Conservation (phyloP, 2,329 filamentous ascomycete genomes). For the Calycina herbarum region DNA sequence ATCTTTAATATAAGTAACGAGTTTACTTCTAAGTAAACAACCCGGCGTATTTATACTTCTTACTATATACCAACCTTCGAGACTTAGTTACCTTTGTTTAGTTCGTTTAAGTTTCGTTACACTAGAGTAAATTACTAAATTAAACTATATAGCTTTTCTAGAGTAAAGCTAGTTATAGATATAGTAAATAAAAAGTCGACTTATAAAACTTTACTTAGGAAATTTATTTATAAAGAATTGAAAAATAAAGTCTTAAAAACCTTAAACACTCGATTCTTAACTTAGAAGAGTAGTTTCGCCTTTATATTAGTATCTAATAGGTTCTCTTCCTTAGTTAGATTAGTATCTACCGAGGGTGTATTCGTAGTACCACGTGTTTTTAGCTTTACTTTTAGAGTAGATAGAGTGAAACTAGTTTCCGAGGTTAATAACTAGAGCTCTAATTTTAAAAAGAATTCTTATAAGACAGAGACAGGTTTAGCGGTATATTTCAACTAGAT, state of each 20-base stretch:
- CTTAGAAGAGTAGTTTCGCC: slow-evolving; percentile 27
- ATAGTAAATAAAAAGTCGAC: slow-evolving; percentile 55
- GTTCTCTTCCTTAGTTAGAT: not conserved
- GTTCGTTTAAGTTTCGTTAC: too few species aligned
- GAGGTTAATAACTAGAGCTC: not conserved
- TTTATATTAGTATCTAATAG: not conserved
- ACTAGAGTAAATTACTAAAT: slow-evolving; percentile 59
- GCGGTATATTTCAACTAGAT: too few species aligned
- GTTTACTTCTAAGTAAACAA: too few species aligned
- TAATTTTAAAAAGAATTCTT: too few species aligned
- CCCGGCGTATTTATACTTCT: too few species aligned
- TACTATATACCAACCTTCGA: too few species aligned
- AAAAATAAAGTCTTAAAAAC: slow-evolving; percentile 47
- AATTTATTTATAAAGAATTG: slow-evolving; percentile 36
- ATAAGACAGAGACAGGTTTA: too few species aligned
- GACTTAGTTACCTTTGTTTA: too few species aligned
- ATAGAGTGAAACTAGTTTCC: not conserved
- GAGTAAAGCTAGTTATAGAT: slow-evolving; percentile 41
- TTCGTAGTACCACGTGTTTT: not conserved
- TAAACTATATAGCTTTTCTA: slow-evolving; percentile 59
- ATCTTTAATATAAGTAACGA: too few species aligned
- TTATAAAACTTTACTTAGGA: slow-evolving; percentile 53
- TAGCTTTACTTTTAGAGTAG: not conserved
- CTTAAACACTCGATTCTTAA: slow-evolving; percentile 42
- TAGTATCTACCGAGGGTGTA: too few species aligned